These are phyloP conservation scores for Pneumocystis wakefieldiae DNA, from an alignment of 1,139 yeast genomes.

Conservation along the genomic window DNA sequence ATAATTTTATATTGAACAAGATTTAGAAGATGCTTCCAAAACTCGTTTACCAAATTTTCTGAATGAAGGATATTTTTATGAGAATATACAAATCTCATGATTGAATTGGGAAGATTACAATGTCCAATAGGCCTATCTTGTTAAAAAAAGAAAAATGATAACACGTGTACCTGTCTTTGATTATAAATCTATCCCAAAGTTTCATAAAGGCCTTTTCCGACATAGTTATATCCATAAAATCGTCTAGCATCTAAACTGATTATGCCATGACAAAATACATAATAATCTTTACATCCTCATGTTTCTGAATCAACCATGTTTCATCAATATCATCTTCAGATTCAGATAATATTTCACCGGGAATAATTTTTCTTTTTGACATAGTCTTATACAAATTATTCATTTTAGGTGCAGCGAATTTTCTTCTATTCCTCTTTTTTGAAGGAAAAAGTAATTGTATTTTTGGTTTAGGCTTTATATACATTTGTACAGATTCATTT, in stretches of 20 bases:
- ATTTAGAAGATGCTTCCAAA: conserved; percentile 14
- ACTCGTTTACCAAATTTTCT: conserved; percentile 5
- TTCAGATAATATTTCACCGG: conserved; percentile 13
- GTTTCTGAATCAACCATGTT: conserved; percentile 11
- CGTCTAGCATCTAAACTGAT: conserved; percentile 11
- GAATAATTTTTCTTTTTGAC: conserved; percentile 8
- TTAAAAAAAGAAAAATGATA: neutral
- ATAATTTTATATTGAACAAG: conserved; percentile 11
- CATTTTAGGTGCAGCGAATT: conserved; percentile 9
- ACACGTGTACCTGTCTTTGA: conserved; percentile 8
- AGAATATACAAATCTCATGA: conserved; percentile 11
- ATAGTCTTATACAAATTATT: conserved; percentile 11
- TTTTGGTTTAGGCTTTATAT: conserved; percentile 1
- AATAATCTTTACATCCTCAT: conserved; percentile 10
- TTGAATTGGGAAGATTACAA: conserved; percentile 11
- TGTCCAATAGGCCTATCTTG: conserved; percentile 9
- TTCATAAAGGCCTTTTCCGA: conserved; percentile 13
- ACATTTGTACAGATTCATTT: neutral
- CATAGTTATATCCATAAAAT: conserved; percentile 12
- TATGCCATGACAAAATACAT: neutral
- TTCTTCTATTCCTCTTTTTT: conserved; percentile 8
- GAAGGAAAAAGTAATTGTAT: conserved; percentile 4
- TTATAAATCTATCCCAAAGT: conserved; percentile 13
- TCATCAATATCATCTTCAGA: conserved; percentile 14
- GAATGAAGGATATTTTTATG: conserved; percentile 8